Evolutionary conservation across 169 alveolate genomes (phyloP).

Genomic region (Sarcocystis neurona): DNA sequence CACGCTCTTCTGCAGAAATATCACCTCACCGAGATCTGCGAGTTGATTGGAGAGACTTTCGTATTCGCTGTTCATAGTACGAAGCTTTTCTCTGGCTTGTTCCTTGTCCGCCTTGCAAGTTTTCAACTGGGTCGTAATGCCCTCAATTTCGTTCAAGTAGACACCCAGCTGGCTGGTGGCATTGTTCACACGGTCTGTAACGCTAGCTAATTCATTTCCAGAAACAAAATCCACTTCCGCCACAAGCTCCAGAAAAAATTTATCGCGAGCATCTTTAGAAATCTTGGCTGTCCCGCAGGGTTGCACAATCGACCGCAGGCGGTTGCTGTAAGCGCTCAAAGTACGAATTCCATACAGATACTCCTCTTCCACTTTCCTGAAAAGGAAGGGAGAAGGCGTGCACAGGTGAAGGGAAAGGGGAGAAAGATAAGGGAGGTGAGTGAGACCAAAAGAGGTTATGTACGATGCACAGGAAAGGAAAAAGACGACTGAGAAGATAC

Average conservation of each 20-base stretch:
- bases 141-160: slow-evolving; percentile 60
- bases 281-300: slow-evolving; percentile 81
- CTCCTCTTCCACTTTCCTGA: slow-evolving; percentile 39
- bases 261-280: slow-evolving; percentile 88
- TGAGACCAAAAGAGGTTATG: too few species aligned
- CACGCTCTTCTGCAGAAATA: too few species aligned
- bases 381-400: not conserved
- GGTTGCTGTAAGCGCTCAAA: slow-evolving; percentile 78
- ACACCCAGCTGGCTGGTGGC: slow-evolving; percentile 55
- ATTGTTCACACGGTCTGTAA: slow-evolving; percentile 13
- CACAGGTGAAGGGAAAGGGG: too few species aligned
- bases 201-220: slow-evolving; percentile 72
- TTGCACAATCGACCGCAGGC: slow-evolving; percentile 86
- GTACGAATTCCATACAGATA: slow-evolving; percentile 81
- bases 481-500: too few species aligned
- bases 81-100: not conserved
- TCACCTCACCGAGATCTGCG: not conserved
- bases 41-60: not conserved
- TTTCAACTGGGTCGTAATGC: slow-evolving; percentile 46
- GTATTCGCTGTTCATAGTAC: not conserved
- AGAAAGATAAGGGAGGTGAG: too few species aligned
- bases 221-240: slow-evolving; percentile 79
- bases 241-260: slow-evolving; percentile 84
- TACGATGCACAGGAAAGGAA: too few species aligned
- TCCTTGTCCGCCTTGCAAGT: slow-evolving; percentile 64